Evolutionary conservation across 495 filamentous ascomycete species (phyloP).

Genomic region (Ramalina intermedia): DNA sequence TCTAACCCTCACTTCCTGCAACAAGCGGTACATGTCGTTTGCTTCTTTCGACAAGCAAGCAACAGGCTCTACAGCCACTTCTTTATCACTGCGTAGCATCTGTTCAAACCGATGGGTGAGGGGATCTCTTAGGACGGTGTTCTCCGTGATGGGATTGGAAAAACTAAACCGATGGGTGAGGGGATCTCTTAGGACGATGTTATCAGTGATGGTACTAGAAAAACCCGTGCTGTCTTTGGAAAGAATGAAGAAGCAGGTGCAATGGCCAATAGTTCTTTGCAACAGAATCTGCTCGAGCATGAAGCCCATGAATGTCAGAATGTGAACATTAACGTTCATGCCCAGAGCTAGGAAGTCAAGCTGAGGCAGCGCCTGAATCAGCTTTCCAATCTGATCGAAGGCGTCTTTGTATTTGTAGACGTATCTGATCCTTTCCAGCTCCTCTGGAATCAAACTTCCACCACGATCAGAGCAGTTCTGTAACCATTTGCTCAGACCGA

Average conservation of each 20-base stretch:
- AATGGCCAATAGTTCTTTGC: neutral
- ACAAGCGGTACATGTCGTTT: conserved; percentile 7
- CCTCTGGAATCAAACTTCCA: neutral
- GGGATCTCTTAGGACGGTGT: neutral
- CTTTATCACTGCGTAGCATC: neutral
- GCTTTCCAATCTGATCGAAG: conserved; percentile 7
- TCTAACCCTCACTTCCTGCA: neutral
- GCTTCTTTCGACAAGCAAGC: conserved; percentile 1
- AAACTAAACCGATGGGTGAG: neutral
- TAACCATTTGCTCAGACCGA: conserved; percentile 7
- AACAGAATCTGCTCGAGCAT: conserved; percentile 3
- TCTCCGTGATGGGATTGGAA: neutral
- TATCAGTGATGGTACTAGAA: neutral
- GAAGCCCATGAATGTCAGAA: conserved; percentile 3
- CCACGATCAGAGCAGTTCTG: neutral
- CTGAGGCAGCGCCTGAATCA: conserved; percentile 1
- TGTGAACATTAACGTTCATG: neutral
- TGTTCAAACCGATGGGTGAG: neutral
- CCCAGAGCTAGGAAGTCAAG: conserved; percentile 2
- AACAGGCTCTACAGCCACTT: neutral
- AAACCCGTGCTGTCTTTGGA: neutral
- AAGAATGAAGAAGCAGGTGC: conserved; percentile 1
- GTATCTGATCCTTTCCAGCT: conserved; percentile 6
- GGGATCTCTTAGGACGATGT: neutral
- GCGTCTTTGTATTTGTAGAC: conserved; percentile 3